Evolutionary conservation across 1,284 basidiomycete genomes (phyloP).

Genomic region (Trichosporon faecale): DNA sequence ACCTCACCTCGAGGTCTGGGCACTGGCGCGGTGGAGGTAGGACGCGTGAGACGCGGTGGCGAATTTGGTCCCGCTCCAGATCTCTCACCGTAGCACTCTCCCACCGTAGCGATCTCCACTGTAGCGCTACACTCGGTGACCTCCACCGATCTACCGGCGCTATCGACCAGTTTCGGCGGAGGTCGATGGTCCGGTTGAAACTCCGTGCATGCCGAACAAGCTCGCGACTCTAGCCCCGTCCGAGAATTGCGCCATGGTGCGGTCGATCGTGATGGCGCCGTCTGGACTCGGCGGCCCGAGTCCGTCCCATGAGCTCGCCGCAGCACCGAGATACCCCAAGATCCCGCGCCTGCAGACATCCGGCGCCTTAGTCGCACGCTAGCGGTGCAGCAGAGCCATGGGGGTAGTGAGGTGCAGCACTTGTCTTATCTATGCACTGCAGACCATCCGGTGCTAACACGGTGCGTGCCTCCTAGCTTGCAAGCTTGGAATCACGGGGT

Average conservation of each 20-base stretch:
- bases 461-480: background rate
- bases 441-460: background rate
- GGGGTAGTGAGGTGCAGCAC: too few relatives aligned
- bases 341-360: background rate
- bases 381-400: background rate
- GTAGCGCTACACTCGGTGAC: background rate
- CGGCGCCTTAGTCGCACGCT: background rate
- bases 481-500: too few relatives aligned
- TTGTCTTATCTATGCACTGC: background rate
- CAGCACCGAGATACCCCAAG: background rate
- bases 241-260: background rate
- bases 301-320: background rate
- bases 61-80: constrained; percentile 1
- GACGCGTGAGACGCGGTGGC: background rate
- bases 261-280: background rate
- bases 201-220: background rate
- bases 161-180: background rate
- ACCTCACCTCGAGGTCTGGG: background rate
- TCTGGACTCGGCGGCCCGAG: background rate
- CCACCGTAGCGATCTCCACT: background rate
- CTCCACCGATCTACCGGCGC: background rate
- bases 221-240: background rate
- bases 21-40: background rate
- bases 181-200: background rate
- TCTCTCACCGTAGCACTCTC: too few relatives aligned